Base-by-base conservation (phyloP, 2,329 filamentous ascomycete species). In the Pseudogymnoascus sp. region DNA sequence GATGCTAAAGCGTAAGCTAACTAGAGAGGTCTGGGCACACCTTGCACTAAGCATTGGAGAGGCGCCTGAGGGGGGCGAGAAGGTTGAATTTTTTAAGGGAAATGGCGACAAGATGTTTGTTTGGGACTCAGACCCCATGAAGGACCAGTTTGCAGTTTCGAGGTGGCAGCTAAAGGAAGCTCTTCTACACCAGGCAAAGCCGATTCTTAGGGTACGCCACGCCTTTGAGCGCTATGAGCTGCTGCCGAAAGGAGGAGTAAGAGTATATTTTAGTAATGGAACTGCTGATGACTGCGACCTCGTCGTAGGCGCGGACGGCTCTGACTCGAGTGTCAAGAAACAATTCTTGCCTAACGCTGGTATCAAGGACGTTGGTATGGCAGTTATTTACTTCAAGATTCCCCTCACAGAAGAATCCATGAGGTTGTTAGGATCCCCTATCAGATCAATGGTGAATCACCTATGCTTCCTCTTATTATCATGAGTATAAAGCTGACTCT, bases 221-320 rank as follows among this genome's bases (percentile, higher is more conserved):
- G 28, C 23, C 14, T 63, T 63, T 16, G 55, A 61, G 31, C 21
- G 28, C 8, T 58, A 63, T 67, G 2, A 63, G 60, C 18, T 2
- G 49, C 61, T 14, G 38, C 25, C 28, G 35, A 45, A 61, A 14
- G 49, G 61, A 6, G 35, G 21, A n/a, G 61, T 40, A 14, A 61
- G 23, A 12, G 61, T 63, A 11, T 55, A 61, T 25, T 63, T 63
- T 21, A 35, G 14, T 28, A 35, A 63, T 25, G 55, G 49, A 14
- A 43, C 31, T 18, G 18, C 25, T 12, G 37, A 31, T 23, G 37
- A 60, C 28, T 63, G 61, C 25, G 55, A 63, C 38, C 82, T 97
- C 0, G 82, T 97, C 1, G 86, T 97, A 8, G 93, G 93, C 1
- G 93, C 93, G 4, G 93, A 97, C 68, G 93, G 93, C 14, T 91